phyloP scores from a whole-genome alignment of 768 basidiomycete genomes.

The Lepiota subincarnata region DNA sequence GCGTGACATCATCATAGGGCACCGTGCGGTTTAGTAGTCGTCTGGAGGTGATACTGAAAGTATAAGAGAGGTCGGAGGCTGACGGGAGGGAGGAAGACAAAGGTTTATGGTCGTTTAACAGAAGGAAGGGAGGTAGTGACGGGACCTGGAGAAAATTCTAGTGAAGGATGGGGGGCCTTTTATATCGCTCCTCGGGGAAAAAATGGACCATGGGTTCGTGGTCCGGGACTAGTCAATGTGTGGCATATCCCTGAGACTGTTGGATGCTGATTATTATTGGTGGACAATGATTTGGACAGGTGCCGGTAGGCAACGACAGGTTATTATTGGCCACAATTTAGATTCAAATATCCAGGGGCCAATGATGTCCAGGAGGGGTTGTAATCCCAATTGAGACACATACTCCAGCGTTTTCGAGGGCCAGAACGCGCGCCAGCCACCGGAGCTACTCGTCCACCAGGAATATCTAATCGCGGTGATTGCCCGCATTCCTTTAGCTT shows the following conservation, averaged over 20 bases:
- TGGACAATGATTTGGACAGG: background rate
- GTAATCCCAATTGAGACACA: background rate
- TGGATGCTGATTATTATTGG: slow-evolving; percentile 2
- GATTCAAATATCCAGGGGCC: background rate
- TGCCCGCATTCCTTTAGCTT: no score
- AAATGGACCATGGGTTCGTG: background rate
- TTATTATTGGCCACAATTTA: slow-evolving; percentile 1
- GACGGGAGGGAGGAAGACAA: slow-evolving; percentile 7
- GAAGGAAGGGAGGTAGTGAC: slow-evolving; percentile 4
- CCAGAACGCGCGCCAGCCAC: background rate
- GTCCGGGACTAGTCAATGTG: slow-evolving; percentile 2
- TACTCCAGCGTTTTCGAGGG: background rate
- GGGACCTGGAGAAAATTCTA: slow-evolving; percentile 5
- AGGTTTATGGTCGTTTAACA: background rate
- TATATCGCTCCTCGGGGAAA: background rate
- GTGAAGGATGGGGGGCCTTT: background rate
- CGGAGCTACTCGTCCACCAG: background rate
- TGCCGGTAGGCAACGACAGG: background rate
- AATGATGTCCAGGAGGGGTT: background rate
- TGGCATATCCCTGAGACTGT: background rate
- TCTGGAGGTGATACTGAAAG: background rate
- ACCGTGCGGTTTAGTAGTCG: slow-evolving; percentile 8
- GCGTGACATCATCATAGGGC: slow-evolving; percentile 33
- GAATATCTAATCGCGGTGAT: background rate
- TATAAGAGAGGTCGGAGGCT: background rate